These are phyloP conservation scores for Decorospora gaudefroyi DNA, from an alignment of 2,329 filamentous ascomycete species.

Conservation along the genomic window DNA sequence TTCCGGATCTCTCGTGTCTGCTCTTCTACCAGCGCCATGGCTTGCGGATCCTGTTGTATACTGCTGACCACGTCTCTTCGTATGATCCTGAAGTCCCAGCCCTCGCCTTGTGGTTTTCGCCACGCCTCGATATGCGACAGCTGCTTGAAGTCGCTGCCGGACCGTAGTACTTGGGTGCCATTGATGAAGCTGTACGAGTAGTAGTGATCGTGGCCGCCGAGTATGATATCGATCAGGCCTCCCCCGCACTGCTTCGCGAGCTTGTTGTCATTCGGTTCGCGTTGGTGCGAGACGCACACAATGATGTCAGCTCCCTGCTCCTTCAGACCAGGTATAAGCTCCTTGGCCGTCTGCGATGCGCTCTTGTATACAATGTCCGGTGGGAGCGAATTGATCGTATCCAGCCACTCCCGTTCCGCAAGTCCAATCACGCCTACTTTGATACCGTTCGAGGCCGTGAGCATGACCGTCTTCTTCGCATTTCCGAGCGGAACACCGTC, in stretches of 20 bases:
- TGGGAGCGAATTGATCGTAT: slow-evolving; percentile 83
- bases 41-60: slow-evolving; percentile 66
- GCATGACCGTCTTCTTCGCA: slow-evolving; percentile 73
- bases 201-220: slow-evolving; percentile 89
- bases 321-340: slow-evolving; percentile 73
- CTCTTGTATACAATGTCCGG: slow-evolving; percentile 82
- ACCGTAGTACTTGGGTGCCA: slow-evolving; percentile 80
- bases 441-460: slow-evolving; percentile 80
- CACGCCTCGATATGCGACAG: slow-evolving; percentile 84
- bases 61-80: slow-evolving; percentile 73
- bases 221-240: slow-evolving; percentile 79
- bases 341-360: slow-evolving; percentile 72
- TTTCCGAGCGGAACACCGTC: slow-evolving; percentile 74
- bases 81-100: slow-evolving; percentile 79
- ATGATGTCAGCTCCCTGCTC: slow-evolving; percentile 81
- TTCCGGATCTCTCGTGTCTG: slow-evolving; percentile 74
- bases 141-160: slow-evolving; percentile 90
- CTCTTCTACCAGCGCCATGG: slow-evolving; percentile 65
- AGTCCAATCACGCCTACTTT: slow-evolving; percentile 85
- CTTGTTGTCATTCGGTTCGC: slow-evolving; percentile 88
- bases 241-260: slow-evolving; percentile 71
- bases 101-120: slow-evolving; percentile 56
- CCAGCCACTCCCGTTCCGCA: slow-evolving; percentile 85
- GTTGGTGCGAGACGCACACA: slow-evolving; percentile 80
- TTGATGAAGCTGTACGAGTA: slow-evolving; percentile 79